phyloP scores from a whole-genome alignment of 1,284 basidiomycete species.

The Melampsora abietis-canadensis region DNA sequence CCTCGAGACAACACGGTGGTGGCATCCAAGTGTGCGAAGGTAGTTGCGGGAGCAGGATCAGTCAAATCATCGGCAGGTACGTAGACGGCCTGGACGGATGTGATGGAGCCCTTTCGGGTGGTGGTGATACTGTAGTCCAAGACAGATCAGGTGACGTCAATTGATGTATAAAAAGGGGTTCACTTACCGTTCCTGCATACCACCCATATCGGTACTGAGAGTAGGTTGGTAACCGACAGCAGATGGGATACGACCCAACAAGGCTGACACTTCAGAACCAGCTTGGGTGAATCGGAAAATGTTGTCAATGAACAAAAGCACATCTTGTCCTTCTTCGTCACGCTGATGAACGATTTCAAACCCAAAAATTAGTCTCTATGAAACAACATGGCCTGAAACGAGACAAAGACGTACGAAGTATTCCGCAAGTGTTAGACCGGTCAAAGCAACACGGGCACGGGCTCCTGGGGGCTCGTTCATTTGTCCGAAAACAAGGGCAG shows the following conservation, averaged over 20 bases:
- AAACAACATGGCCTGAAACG: not conserved
- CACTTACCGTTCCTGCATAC: constrained; percentile 69
- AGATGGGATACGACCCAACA: constrained; percentile 99
- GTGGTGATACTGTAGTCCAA: constrained; percentile 83
- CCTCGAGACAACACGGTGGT: constrained; percentile 97
- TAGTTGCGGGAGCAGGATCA: constrained; percentile 97
- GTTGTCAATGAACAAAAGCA: constrained; percentile 99
- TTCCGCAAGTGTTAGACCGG: constrained; percentile 97
- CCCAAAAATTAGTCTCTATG: not conserved
- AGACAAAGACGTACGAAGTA: constrained; percentile 66
- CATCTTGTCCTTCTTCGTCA: constrained; percentile 99
- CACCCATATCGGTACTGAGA: constrained; percentile 98
- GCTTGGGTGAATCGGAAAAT: constrained; percentile 99
- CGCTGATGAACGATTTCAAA: constrained; percentile 55
- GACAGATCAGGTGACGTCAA: not conserved
- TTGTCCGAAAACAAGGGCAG: constrained; percentile 99
- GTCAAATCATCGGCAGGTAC: constrained; percentile 99
- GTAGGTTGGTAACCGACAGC: constrained; percentile 99
- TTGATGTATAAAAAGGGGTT: constrained; percentile 55
- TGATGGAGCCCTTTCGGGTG: constrained; percentile 99
- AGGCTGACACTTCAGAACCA: constrained; percentile 98
- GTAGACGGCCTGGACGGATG: constrained; percentile 98
- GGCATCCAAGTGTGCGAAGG: constrained; percentile 99
- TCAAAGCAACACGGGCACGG: constrained; percentile 98
- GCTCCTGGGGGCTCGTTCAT: constrained; percentile 99